phyloP scores from a whole-genome alignment of 1,139 yeast species.

The Debaryomyces sp. region DNA sequence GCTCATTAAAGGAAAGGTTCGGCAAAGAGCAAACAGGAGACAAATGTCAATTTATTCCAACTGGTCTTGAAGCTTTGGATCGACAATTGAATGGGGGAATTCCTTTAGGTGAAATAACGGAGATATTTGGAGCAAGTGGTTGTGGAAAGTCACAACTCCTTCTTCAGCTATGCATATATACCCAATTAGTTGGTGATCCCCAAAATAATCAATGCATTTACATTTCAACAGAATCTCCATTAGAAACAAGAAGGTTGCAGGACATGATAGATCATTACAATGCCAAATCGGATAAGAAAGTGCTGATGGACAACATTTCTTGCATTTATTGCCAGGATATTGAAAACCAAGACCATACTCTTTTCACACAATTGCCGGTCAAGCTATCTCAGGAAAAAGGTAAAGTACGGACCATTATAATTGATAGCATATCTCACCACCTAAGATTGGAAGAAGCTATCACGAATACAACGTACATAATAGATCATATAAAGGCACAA shows the following conservation, averaged over 20 bases:
- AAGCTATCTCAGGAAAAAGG: conserved; percentile 42
- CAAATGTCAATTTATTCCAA: conserved; percentile 37
- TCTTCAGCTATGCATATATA: conserved; percentile 61
- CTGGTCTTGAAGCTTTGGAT: conserved; percentile 67
- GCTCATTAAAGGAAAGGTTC: conserved; percentile 7
- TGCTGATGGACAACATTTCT: conserved; percentile 53
- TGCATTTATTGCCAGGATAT: conserved; percentile 69
- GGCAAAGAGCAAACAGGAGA: neutral
- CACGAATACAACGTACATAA: conserved; percentile 30
- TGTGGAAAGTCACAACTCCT: conserved; percentile 82
- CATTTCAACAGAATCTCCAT: conserved; percentile 74
- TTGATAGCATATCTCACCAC: conserved; percentile 90
- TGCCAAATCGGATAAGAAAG: conserved; percentile 18
- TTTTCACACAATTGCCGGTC: conserved; percentile 71
- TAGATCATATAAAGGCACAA: conserved; percentile 24
- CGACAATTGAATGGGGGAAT: conserved; percentile 67
- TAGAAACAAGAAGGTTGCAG: conserved; percentile 63
- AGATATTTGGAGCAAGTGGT: conserved; percentile 82
- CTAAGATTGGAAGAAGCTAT: conserved; percentile 64
- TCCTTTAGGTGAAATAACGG: conserved; percentile 67
- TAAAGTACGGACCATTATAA: conserved; percentile 55
- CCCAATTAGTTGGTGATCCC: conserved; percentile 47
- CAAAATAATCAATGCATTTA: conserved; percentile 50
- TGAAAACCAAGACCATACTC: conserved; percentile 73
- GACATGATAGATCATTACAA: conserved; percentile 31